phyloP scores from a whole-genome alignment of 2,329 filamentous ascomycete species.

The Alternaria brassicae region DNA sequence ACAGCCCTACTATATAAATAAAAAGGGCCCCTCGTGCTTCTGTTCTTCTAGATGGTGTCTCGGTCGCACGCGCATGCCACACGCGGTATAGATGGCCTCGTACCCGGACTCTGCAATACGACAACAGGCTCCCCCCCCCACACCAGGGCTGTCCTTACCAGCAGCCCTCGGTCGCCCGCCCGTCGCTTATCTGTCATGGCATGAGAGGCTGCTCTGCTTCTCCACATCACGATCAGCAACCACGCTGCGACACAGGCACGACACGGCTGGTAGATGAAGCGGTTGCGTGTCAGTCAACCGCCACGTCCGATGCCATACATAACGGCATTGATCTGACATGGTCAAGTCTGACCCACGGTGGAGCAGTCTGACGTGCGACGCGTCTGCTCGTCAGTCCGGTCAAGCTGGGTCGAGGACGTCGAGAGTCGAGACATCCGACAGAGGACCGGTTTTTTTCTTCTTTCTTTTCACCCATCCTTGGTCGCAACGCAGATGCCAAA shows the following conservation, averaged over 20 bases:
- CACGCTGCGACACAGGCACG: not conserved
- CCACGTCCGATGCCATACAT: not conserved
- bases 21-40: slow-evolving; percentile 5
- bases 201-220: slow-evolving; percentile 33
- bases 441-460: slow-evolving; percentile 1
- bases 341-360: not conserved
- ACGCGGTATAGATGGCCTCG: slow-evolving; percentile 1
- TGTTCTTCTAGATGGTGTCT: slow-evolving; percentile 1
- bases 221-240: slow-evolving; percentile 12
- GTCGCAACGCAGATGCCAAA: slow-evolving; percentile 21
- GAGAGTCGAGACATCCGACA: slow-evolving; percentile 1
- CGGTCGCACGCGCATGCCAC: not conserved
- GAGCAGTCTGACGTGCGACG: not conserved
- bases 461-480: slow-evolving; percentile 16
- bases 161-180: slow-evolving; percentile 15
- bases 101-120: slow-evolving; percentile 5
- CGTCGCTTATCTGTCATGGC: slow-evolving; percentile 18
- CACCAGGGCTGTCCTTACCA: slow-evolving; percentile 23
- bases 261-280: slow-evolving; percentile 11
- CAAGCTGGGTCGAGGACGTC: slow-evolving; percentile 22
- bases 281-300: slow-evolving; percentile 8
- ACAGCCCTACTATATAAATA: slow-evolving; percentile 17
- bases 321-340: not conserved
- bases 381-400: slow-evolving; percentile 2
- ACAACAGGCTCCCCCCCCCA: not conserved